Evolutionary conservation across 2,329 filamentous ascomycete genomes (phyloP).

Genomic region (Aureobasidium sp.): DNA sequence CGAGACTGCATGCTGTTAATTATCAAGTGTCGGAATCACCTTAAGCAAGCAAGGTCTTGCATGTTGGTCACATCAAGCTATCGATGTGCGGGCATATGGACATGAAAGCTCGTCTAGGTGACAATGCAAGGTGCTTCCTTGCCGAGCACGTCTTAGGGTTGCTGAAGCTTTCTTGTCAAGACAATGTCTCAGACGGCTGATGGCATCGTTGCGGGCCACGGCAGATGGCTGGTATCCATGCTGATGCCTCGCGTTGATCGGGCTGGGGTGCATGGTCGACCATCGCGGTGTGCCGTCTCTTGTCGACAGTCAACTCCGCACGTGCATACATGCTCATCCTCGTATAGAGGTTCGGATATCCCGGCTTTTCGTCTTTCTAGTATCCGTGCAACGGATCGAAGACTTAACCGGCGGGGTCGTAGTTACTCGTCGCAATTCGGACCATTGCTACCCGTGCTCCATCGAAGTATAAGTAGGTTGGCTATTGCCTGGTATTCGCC

Average conservation of each 20-base stretch:
- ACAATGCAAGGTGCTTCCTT: not conserved
- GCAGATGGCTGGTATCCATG: not conserved
- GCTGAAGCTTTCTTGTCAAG: not conserved
- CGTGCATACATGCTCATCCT: not conserved
- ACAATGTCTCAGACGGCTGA: constrained; percentile 2
- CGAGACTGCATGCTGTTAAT: not conserved
- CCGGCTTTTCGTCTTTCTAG: not conserved
- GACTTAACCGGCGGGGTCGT: not conserved
- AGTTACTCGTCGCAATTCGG: not conserved
- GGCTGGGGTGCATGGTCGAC: not conserved
- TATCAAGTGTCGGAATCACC: not conserved
- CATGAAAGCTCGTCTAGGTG: not conserved
- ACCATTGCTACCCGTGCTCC: not conserved
- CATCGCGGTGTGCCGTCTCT: not conserved
- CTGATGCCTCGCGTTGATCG: not conserved
- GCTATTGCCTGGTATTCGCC: not conserved
- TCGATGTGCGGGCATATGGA: not conserved
- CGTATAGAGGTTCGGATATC: not conserved
- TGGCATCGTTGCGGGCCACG: not conserved
- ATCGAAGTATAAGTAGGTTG: not conserved
- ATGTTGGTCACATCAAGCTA: not conserved
- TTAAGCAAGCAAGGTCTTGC: not conserved
- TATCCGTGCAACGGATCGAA: not conserved
- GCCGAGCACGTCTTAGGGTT: not conserved
- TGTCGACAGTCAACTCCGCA: not conserved